A percentile compares a stretch with the other conserved stretches of the same genome.
phyloP scores from a whole-genome alignment of 371 early-diverging fungal genomes.

The Umbelopsis sp. region DNA sequence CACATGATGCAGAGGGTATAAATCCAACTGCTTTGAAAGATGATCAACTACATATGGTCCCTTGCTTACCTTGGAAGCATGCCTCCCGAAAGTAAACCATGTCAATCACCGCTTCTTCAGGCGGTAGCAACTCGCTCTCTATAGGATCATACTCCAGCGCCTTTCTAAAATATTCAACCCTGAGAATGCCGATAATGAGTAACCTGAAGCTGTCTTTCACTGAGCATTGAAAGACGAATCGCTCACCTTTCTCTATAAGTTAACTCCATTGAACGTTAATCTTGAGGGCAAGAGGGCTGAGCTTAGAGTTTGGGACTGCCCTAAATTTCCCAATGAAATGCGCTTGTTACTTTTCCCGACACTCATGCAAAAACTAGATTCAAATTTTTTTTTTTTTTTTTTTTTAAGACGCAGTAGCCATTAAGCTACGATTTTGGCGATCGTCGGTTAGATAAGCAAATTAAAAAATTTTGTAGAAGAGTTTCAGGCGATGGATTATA shows the following conservation, averaged over 20 bases:
- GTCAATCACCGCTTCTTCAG: constrained; percentile 51
- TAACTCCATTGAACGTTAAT: constrained; percentile 34
- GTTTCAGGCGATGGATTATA: too few species aligned
- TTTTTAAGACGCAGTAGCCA: too few species aligned
- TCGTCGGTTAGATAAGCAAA: too few species aligned
- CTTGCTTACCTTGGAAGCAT: constrained; percentile 49
- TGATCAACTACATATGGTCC: neutral
- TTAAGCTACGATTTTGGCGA: too few species aligned
- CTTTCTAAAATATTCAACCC: constrained; percentile 45
- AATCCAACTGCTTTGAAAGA: too few species aligned
- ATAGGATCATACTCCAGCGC: constrained; percentile 32
- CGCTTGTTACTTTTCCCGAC: neutral
- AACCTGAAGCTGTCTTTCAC: too few species aligned
- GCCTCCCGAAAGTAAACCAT: constrained; percentile 54
- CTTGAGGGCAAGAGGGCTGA: neutral
- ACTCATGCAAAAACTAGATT: too few species aligned
- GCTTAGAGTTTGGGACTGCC: neutral
- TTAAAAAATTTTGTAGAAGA: too few species aligned
- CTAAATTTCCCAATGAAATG: neutral
- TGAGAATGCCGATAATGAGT: constrained; percentile 18
- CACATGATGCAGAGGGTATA: neutral
- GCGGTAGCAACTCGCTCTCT: constrained; percentile 24
- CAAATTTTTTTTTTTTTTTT: neutral
- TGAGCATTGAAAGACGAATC: neutral
- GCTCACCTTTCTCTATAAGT: constrained; percentile 47